A percentile compares a stretch with the other conserved stretches of the same genome.
Conservation (phyloP, 495 filamentous ascomycete genomes). For the Corynascus novoguineensis region DNA sequence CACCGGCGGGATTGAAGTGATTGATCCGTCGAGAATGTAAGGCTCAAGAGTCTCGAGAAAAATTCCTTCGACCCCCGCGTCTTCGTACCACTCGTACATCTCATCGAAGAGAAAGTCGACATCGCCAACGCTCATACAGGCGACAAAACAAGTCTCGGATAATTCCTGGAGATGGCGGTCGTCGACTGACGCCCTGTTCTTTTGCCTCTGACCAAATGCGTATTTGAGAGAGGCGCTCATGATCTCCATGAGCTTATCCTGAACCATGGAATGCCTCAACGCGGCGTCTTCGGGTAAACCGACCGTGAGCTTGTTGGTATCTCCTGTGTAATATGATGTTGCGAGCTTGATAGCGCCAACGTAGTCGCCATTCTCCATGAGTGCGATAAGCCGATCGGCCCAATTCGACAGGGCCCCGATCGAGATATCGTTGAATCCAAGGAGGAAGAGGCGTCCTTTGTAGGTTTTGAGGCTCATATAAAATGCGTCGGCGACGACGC, state of each 20-base stretch:
- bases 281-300: conserved; percentile 82
- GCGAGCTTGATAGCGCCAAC: conserved; percentile 86
- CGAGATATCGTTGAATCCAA: conserved; percentile 84
- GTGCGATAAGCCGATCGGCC: conserved; percentile 92
- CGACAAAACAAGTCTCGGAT: conserved; percentile 75
- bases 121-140: conserved; percentile 69
- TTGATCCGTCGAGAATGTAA: conserved; percentile 71
- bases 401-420: conserved; percentile 92
- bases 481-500: conserved; percentile 94
- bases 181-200: conserved; percentile 48
- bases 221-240: conserved; percentile 90
- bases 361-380: conserved; percentile 94
- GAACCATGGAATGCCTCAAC: conserved; percentile 73
- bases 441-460: conserved; percentile 85
- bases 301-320: conserved; percentile 84
- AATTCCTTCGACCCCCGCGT: conserved; percentile 61
- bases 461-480: conserved; percentile 95
- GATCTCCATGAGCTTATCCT: conserved; percentile 87
- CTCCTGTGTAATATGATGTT: conserved; percentile 84
- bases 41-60: conserved; percentile 85
- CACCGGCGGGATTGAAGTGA: conserved; percentile 69
- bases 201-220: conserved; percentile 61
- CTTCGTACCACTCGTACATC: conserved; percentile 83
- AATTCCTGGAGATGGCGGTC: conserved; percentile 66
- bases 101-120: conserved; percentile 85